These are phyloP conservation scores for Apostasia shenzhenica DNA, from an alignment of 106 monocot species.

Conservation along the genomic window DNA sequence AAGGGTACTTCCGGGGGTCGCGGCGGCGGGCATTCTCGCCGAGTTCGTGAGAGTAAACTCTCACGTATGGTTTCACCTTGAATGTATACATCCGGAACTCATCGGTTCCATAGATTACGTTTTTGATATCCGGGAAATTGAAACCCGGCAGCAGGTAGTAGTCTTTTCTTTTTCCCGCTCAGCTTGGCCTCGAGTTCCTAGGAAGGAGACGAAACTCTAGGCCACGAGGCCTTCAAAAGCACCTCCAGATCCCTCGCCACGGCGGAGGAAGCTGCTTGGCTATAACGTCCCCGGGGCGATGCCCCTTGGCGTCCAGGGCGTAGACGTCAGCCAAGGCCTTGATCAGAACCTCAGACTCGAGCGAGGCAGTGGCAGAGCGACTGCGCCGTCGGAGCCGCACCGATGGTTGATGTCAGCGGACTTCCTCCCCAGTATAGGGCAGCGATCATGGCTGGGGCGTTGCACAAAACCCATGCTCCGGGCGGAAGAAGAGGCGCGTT, in stretches of 20 bases:
- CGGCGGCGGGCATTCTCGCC: slow-evolving; percentile 45
- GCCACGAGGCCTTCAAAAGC: neutral
- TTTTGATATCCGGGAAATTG: slow-evolving; percentile 21
- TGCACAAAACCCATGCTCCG: slow-evolving; percentile 25
- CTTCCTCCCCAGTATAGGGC: slow-evolving; percentile 36
- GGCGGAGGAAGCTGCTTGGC: slow-evolving; percentile 7
- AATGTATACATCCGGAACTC: slow-evolving; percentile 35
- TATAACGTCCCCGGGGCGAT: slow-evolving; percentile 28
- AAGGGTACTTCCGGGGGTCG: slow-evolving; percentile 47
- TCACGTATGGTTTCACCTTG: slow-evolving; percentile 42
- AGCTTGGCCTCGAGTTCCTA: slow-evolving; percentile 15
- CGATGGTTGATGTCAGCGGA: slow-evolving; percentile 16
- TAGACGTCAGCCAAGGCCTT: slow-evolving; percentile 29
- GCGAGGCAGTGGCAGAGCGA: slow-evolving; percentile 36
- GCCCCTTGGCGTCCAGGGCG: slow-evolving; percentile 14
- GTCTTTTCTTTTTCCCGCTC: slow-evolving; percentile 37
- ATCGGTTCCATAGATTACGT: slow-evolving; percentile 5
- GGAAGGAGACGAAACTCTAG: slow-evolving; percentile 17
- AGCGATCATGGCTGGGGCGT: slow-evolving; percentile 77
- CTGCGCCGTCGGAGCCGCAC: slow-evolving; percentile 28
- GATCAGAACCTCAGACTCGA: slow-evolving; percentile 25
- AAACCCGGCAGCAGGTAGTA: slow-evolving; percentile 40
- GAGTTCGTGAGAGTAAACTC: slow-evolving; percentile 43
- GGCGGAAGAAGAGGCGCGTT: neutral
- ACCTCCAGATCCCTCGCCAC: slow-evolving; percentile 9